phyloP scores from a whole-genome alignment of 768 basidiomycete genomes.

The Naganishia vaughanmartiniae region DNA sequence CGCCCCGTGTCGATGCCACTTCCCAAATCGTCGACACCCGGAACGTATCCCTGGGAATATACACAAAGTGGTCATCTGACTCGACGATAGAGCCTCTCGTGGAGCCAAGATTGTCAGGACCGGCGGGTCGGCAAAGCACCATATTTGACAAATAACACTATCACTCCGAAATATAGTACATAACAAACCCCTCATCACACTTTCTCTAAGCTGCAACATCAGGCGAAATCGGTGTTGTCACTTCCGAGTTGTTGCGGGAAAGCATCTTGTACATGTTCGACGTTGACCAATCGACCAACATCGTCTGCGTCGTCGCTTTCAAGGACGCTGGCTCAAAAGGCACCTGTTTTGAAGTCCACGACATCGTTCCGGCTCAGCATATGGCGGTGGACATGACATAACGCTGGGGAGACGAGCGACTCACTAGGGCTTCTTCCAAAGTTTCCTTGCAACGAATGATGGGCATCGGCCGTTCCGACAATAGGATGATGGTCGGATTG shows the following conservation, averaged over 20 bases:
- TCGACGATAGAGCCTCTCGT: too few species aligned
- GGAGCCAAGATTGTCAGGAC: too few species aligned
- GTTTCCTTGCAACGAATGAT: neutral
- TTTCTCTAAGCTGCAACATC: neutral
- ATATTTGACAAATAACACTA: too few species aligned
- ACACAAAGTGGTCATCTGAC: too few species aligned
- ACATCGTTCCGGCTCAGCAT: too few species aligned
- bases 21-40: too few species aligned
- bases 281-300: constrained; percentile 14
- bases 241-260: neutral
- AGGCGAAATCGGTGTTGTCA: neutral
- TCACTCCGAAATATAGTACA: too few species aligned
- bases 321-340: neutral
- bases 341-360: neutral
- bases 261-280: constrained; percentile 12
- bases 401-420: neutral
- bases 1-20: too few species aligned
- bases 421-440: neutral
- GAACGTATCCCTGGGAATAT: too few species aligned
- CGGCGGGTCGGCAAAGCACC: too few species aligned
- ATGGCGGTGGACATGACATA: neutral
- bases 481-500: neutral
- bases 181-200: too few species aligned
- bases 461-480: neutral
- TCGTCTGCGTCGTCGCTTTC: constrained; percentile 15